Base-by-base conservation (phyloP, 208 protist genomes). In the Acanthamoeba royreba region DNA sequence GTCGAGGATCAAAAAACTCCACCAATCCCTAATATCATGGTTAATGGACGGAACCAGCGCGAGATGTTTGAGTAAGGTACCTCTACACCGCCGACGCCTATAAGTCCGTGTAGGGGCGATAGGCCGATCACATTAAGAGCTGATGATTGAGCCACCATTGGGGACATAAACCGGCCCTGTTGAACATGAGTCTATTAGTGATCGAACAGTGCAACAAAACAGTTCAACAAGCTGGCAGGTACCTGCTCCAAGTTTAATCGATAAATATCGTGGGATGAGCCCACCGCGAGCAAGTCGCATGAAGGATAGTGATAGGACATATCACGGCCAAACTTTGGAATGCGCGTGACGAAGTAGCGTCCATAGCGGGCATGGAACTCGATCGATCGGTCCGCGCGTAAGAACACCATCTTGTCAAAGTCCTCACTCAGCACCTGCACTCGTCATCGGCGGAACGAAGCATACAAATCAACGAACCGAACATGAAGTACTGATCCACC, bases 351-450 rank as follows among this genome's bases (percentile, higher is more conserved):
- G 93, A 96, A 96, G 94, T 97, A 95, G 53, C 28, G 47, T 8
- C 97, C 97, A 94, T 94, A 96, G 49, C 95, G 94, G 28, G 97
- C 94, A 93, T 97, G 97, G 72, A 97, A 94, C 85, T 97, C 97
- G 40, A 97, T 33, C 42, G 88, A 93, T n/a, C 97, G 93, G 72
- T 97, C 96, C 8, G 79, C n/a, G 13, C 79, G 86, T 33, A 97
- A 88, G 19, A 97, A 92, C 4, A 94, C 97, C 2, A 96, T 8
- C 88, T 98, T 98, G 45, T 74, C 90, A 72, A 94, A 98, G 93
- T 97, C 96, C 2, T 97, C 94, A 17, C 93, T 93, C 3, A 98
- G 94, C 11, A 95, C 35, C 87, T 95, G 69, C 35, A 94, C 93
- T 93, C 3, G 97, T 93, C 11, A 95, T 38, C 87, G 94, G 69